These are phyloP conservation scores for Sphagnum fallax DNA, from an alignment of 228 moss, liverwort and hornwort genomes.

Conservation along the genomic window DNA sequence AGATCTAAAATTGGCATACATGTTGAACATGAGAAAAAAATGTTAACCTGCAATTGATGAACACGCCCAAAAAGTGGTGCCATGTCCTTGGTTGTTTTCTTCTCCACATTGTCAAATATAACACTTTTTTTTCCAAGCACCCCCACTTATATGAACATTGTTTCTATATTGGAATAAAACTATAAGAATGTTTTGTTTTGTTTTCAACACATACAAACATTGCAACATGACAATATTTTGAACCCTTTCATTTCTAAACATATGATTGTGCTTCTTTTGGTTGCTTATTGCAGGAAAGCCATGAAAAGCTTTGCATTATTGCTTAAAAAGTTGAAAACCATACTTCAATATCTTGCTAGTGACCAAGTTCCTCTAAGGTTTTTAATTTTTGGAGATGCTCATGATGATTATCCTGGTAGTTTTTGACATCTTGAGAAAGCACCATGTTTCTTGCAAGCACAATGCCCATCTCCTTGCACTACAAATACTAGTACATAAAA, in stretches of 20 bases:
- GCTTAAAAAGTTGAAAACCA: no score
- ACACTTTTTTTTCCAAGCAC: conserved; percentile 83
- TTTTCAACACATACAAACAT: no score
- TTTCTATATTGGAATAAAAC: no score
- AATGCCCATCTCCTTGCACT: conserved; percentile 86
- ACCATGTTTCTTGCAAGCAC: conserved; percentile 84
- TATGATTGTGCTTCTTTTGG: no score
- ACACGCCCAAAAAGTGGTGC: conserved; percentile 66
- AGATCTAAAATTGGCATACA: no score
- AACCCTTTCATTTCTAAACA: no score
- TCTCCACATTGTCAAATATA: conserved; percentile 77
- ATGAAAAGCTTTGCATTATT: no score
- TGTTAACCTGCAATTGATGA: conserved; percentile 69
- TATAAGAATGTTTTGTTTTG: no score
- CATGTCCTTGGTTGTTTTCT: conserved; percentile 83
- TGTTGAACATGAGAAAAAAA: no score
- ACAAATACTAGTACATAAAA: neutral
- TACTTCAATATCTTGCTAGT: conserved; percentile 67
- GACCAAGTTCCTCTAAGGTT: conserved; percentile 71
- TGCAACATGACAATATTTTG: no score
- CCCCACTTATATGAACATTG: conserved; percentile 29
- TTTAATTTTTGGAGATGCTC: conserved; percentile 79
- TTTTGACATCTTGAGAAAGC: conserved; percentile 82
- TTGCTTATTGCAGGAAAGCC: no score
- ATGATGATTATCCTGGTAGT: conserved; percentile 77